Conservation (phyloP, 306 rosid genomes). For the Albizia julibrissin region DNA sequence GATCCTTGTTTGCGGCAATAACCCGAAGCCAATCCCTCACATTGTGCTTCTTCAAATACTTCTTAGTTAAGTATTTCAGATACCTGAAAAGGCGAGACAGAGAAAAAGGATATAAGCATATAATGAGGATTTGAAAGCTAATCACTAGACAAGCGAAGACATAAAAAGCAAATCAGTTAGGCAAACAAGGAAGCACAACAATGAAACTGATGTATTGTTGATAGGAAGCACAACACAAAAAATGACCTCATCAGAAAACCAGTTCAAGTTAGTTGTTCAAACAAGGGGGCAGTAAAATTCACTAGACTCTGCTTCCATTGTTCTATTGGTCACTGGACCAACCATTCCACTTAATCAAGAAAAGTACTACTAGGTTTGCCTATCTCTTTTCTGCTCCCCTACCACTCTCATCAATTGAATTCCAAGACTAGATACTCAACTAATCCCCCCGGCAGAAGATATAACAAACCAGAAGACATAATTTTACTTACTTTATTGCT, state of each 20-base stretch:
- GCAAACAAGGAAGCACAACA: no score
- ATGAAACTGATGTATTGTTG: not conserved
- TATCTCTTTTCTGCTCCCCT: not conserved
- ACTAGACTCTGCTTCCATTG: not conserved
- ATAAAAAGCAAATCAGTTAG: not conserved
- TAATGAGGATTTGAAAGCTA: not conserved
- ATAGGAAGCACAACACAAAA: not conserved
- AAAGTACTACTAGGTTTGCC: not conserved
- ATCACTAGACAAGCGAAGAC: not conserved
- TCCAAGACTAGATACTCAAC: not conserved
- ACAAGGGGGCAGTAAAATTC: not conserved
- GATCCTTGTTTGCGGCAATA: slow-evolving; percentile 70
- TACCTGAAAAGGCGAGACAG: slow-evolving; percentile 41
- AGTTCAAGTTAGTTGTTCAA: not conserved
- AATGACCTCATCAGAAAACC: not conserved
- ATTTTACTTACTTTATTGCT: not conserved
- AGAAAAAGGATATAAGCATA: not conserved
- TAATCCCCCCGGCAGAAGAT: not conserved
- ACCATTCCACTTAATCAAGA: not conserved
- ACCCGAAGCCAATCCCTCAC: slow-evolving; percentile 81
- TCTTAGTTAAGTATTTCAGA: slow-evolving; percentile 66
- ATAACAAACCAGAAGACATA: not conserved
- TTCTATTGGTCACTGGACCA: not conserved
- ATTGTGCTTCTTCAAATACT: slow-evolving; percentile 81
- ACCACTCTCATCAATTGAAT: not conserved